A percentile compares a stretch with the other conserved stretches of the same genome.
phyloP scores from a whole-genome alignment of 1,284 basidiomycete species.

The Boletus albobrunnescens region DNA sequence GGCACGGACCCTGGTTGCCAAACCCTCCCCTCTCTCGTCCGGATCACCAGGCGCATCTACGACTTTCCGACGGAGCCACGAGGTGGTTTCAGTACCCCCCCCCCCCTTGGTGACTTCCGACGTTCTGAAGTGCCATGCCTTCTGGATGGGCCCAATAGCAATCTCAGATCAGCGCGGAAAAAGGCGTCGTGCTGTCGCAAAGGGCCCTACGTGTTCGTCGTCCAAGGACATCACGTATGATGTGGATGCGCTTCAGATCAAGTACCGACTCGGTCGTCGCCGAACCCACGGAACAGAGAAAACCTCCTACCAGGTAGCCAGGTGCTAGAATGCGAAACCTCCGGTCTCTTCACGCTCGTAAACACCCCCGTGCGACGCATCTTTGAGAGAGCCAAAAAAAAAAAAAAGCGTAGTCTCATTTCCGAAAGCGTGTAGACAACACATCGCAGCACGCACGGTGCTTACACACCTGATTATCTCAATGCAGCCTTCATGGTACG shows the following conservation, averaged over 20 bases:
- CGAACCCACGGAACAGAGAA: too few species aligned
- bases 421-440: slow-evolving; percentile 17
- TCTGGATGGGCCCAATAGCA: slow-evolving; percentile 4
- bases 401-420: slow-evolving; percentile 16
- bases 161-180: slow-evolving; percentile 22
- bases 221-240: too few species aligned
- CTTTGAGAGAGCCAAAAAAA: too few species aligned
- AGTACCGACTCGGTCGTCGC: neutral
- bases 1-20: too few species aligned
- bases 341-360: slow-evolving; percentile 10
- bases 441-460: neutral
- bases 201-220: slow-evolving; percentile 1
- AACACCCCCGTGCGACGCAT: slow-evolving; percentile 8
- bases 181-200: neutral
- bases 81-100: slow-evolving; percentile 6
- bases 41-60: slow-evolving; percentile 21
- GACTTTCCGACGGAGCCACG: slow-evolving; percentile 16
- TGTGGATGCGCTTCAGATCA: too few species aligned
- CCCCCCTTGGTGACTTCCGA: slow-evolving; percentile 14
- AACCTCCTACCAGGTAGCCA: too few species aligned
- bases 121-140: slow-evolving; percentile 7
- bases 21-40: slow-evolving; percentile 5
- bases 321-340: slow-evolving; percentile 13
- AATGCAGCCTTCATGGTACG: slow-evolving; percentile 9
- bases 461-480: slow-evolving; percentile 17